Evolutionary conservation across 768 basidiomycete species (phyloP), one percentile per base, ranked within the genome.

Genomic region (Xerocomellus chrysenteron): DNA sequence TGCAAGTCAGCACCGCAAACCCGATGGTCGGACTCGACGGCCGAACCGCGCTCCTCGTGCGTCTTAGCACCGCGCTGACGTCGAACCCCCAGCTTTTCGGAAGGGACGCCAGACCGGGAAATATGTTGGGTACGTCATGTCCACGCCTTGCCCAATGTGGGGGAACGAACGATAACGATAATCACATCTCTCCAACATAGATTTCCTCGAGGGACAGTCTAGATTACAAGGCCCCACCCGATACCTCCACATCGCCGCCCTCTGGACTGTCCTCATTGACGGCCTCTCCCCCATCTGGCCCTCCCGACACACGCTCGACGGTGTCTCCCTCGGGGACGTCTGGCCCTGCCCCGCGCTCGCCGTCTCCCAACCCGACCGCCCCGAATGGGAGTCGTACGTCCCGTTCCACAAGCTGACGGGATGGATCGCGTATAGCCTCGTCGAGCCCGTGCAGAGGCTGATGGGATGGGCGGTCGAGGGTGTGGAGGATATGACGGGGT

Each of bases 371-470:
- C 56, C 52, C 13, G 60, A 54, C 6, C 63, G 64, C 19, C 49
- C 67, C 24, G 83, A 84, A 62, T 39, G 13, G 17, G 87, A 87
- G 50, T 80, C 85, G 50, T 77, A 92, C 32, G 92, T 98, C 8
- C 90, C 94, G 0, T 98, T 98, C 79, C 96, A 98, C 76, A 98
- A 99, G 71, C 80, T 99, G 47, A 93, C 92, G 0, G 88, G 90
- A 58, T 99, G 96, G 96, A 79, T 92, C 54, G 88, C 94, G 9
- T 96, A 97, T 70, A 90, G 87, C 62, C 78, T 99, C 19, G 77
- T 97, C 35, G 89, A 94, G 69, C 86, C 90, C 2, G 81, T 98
- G 42, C 82, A 94, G 70, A 83, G 80, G 60, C 74, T 87, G 2
- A 77, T 94, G 8, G 79, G 81, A 1, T 98, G 95, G 94, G 75